These are phyloP conservation scores for Alternaria dauci DNA, from an alignment of 2,329 filamentous ascomycete species.

Conservation along the genomic window DNA sequence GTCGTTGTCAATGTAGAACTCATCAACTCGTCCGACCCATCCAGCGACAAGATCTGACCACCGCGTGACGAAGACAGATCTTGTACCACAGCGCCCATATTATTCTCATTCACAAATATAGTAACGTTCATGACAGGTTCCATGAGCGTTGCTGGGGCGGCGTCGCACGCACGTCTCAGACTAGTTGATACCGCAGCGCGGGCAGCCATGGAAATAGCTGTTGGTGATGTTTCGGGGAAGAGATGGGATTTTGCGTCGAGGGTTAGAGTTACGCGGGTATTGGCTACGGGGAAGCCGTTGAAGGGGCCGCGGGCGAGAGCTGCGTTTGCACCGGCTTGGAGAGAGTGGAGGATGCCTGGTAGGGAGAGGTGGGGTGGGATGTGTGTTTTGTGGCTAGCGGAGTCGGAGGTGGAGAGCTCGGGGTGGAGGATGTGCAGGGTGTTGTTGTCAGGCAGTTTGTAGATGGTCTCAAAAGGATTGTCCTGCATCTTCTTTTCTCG, in stretches of 20 bases:
- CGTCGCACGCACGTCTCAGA: slow-evolving; percentile 68
- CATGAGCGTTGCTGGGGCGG: slow-evolving; percentile 71
- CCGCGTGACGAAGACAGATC: slow-evolving; percentile 78
- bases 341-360: slow-evolving; percentile 59
- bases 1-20: slow-evolving; percentile 13
- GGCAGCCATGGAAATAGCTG: slow-evolving; percentile 72
- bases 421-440: slow-evolving; percentile 66
- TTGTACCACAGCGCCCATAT: slow-evolving; percentile 82
- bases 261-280: slow-evolving; percentile 73
- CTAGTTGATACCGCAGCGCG: slow-evolving; percentile 70
- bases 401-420: slow-evolving; percentile 54
- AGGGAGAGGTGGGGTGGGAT: slow-evolving; percentile 64
- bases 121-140: slow-evolving; percentile 93
- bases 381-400: slow-evolving; percentile 52
- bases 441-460: slow-evolving; percentile 70
- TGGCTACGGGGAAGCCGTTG: slow-evolving; percentile 80
- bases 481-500: slow-evolving; percentile 39
- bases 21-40: slow-evolving; percentile 39
- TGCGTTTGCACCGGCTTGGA: slow-evolving; percentile 82
- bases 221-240: slow-evolving; percentile 72
- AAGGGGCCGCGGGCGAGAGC: slow-evolving; percentile 86
- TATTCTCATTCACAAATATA: slow-evolving; percentile 84
- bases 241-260: slow-evolving; percentile 72
- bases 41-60: slow-evolving; percentile 76
- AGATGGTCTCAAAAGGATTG: slow-evolving; percentile 39